phyloP scores from a whole-genome alignment of 2,329 filamentous ascomycete genomes.

The Diaporthe citrichinensis region DNA sequence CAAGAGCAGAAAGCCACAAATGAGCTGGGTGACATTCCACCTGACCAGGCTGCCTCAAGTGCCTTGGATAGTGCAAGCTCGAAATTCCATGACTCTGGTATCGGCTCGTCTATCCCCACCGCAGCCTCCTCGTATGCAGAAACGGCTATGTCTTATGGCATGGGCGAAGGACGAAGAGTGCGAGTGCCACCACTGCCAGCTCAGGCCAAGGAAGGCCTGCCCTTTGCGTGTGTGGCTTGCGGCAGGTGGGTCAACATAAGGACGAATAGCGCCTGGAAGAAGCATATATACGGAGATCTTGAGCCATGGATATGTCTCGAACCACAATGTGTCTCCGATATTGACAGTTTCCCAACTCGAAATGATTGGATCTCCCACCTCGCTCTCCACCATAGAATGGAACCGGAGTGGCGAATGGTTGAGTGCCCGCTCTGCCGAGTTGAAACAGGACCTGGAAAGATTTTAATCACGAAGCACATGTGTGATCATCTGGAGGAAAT shows the following conservation, averaged over 20 bases:
- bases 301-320: constrained; percentile 36
- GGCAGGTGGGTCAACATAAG: not conserved
- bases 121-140: constrained; percentile 24
- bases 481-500: constrained; percentile 30
- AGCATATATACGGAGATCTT: constrained; percentile 33
- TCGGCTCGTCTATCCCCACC: constrained; percentile 18
- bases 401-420: constrained; percentile 7
- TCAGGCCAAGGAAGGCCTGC: constrained; percentile 2
- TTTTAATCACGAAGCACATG: constrained; percentile 2
- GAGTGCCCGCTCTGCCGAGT: constrained; percentile 21
- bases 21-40: not conserved
- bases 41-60: not conserved
- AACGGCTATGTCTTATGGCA: constrained; percentile 35
- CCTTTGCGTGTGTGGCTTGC: constrained; percentile 26
- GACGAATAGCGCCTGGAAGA: constrained; percentile 21
- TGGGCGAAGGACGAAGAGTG: constrained; percentile 7
- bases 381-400: constrained; percentile 22
- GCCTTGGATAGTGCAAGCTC: not conserved
- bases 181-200: constrained; percentile 22
- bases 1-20: not conserved
- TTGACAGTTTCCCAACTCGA: not conserved
- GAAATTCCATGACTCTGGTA: constrained; percentile 29
- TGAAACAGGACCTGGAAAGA: not conserved
- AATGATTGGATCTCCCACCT: constrained; percentile 32
- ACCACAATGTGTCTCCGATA: not conserved